phyloP scores from a whole-genome alignment of 2,329 filamentous ascomycete genomes.

The Penicillium frequentans region DNA sequence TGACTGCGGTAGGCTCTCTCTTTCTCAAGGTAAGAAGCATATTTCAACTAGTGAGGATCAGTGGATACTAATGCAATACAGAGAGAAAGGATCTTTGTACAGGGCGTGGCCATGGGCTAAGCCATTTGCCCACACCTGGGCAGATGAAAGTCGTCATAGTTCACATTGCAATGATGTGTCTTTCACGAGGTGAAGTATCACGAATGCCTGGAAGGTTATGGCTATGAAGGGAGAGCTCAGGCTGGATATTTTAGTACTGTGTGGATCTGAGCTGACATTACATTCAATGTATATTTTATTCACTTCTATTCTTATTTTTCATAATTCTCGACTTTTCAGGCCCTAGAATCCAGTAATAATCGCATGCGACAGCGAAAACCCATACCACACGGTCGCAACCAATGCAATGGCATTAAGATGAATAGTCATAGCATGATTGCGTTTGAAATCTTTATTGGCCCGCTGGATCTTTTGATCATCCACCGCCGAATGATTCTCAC shows the following conservation, averaged over 20 bases:
- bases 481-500: background rate
- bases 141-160: background rate
- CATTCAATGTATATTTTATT: no score
- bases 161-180: no score
- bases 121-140: background rate
- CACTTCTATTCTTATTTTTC: background rate
- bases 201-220: no score
- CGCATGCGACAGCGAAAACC: conserved; percentile 23
- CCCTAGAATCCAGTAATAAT: conserved; percentile 24
- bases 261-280: background rate
- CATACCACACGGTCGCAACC: conserved; percentile 30
- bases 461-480: conserved; percentile 10
- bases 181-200: background rate
- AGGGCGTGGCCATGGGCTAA: background rate
- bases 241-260: background rate
- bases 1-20: conserved; percentile 15
- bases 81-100: conserved; percentile 14
- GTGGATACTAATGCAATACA: background rate
- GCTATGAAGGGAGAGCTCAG: no score
- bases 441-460: conserved; percentile 35
- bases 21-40: conserved; percentile 15
- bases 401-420: conserved; percentile 45
- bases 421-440: conserved; percentile 44
- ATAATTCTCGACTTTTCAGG: background rate
- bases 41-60: background rate